phyloP scores from a whole-genome alignment of 139 green algal genomes.

The Closterium sp. region DNA sequence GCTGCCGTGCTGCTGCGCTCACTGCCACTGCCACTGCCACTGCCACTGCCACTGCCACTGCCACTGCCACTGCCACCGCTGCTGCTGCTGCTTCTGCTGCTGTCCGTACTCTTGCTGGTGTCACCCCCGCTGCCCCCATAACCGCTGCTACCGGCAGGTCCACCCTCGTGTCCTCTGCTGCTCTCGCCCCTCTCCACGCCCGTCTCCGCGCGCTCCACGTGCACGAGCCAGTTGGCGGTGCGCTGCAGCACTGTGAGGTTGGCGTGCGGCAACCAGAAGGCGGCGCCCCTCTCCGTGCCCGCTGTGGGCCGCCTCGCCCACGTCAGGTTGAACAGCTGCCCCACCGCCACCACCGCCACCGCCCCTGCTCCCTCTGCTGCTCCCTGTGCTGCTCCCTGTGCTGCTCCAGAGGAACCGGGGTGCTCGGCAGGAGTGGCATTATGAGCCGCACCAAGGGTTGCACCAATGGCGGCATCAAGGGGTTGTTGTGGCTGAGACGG shows the following conservation, averaged over 20 bases:
- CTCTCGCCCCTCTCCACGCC: not conserved
- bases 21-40: too few relatives aligned
- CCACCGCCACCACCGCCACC: not conserved
- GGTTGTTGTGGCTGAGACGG: not conserved
- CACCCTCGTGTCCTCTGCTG: not conserved
- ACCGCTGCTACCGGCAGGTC: too few relatives aligned
- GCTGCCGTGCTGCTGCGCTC: too few relatives aligned
- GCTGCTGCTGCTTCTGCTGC: not conserved
- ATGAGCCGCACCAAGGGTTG: too few relatives aligned
- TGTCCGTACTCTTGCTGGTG: not conserved
- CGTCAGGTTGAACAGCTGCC: not conserved
- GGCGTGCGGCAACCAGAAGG: not conserved
- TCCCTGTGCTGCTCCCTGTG: not conserved
- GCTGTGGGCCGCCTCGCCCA: not conserved
- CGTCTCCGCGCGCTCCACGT: not conserved
- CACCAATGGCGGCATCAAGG: too few relatives aligned
- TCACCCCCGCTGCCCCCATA: not conserved
- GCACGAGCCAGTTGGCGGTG: not conserved
- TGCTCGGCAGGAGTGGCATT: too few relatives aligned
- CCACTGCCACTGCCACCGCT: too few relatives aligned
- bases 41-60: not conserved
- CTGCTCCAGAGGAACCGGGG: too few relatives aligned
- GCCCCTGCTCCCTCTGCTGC: not conserved
- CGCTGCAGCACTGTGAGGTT: not conserved
- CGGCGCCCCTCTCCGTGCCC: not conserved